phyloP scores from a whole-genome alignment of 1,284 basidiomycete genomes.

The Trametes polyzona region DNA sequence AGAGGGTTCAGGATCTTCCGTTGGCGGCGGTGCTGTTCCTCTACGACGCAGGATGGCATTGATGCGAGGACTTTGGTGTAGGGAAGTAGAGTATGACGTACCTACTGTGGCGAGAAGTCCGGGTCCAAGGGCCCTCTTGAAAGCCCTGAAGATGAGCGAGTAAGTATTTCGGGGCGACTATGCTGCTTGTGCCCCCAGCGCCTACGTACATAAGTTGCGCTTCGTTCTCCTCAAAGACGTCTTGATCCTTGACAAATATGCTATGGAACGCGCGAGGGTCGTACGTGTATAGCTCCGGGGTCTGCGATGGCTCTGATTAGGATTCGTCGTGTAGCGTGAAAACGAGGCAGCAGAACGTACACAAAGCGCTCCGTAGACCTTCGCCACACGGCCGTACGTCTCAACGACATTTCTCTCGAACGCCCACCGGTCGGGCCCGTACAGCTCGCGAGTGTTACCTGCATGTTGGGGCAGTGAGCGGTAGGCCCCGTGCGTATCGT shows the following conservation, averaged over 20 bases:
- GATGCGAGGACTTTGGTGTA: too few species aligned
- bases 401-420: too few species aligned
- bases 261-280: constrained; percentile 23
- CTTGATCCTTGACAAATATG: constrained; percentile 25
- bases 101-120: constrained; percentile 25
- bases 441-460: constrained; percentile 23
- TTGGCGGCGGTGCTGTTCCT: constrained; percentile 8
- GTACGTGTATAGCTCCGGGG: background rate
- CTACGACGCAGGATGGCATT: too few species aligned
- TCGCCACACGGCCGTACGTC: too few species aligned
- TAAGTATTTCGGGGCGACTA: too few species aligned
- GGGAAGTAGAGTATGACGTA: too few species aligned
- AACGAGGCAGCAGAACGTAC: background rate
- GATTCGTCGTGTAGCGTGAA: too few species aligned
- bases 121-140: constrained; percentile 23
- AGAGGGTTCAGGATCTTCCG: constrained; percentile 15
- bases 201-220: background rate
- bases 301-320: too few species aligned
- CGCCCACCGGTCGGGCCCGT: too few species aligned
- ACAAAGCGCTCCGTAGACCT: background rate
- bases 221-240: constrained; percentile 20
- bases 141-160: constrained; percentile 6
- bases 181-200: too few species aligned
- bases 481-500: background rate
- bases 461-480: background rate